Evolutionary conservation across 805 yeast species (phyloP).

Genomic region (Helenozyma rhizophorensis): DNA sequence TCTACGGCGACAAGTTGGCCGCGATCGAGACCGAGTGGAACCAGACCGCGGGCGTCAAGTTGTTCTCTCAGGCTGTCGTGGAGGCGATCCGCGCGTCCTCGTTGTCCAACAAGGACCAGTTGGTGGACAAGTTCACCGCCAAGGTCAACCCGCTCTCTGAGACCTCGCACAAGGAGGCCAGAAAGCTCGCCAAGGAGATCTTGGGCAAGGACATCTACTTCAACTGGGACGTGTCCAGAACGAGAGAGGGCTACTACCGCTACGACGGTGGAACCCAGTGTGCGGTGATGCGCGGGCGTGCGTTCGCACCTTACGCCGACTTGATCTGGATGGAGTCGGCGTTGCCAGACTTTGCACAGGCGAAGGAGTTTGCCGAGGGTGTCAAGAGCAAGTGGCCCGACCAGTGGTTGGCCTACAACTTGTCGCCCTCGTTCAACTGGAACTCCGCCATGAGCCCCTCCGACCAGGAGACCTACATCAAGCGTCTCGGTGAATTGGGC

Average conservation of each 20-base stretch:
- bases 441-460: constrained; percentile 82
- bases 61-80: constrained; percentile 87
- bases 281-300: constrained; percentile 95
- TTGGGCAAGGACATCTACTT: constrained; percentile 81
- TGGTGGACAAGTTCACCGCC: constrained; percentile 60
- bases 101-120: constrained; percentile 55
- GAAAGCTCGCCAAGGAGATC: constrained; percentile 66
- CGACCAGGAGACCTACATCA: constrained; percentile 88
- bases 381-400: constrained; percentile 76
- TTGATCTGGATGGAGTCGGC: constrained; percentile 98
- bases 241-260: constrained; percentile 95
- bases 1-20: constrained; percentile 65
- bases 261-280: constrained; percentile 96
- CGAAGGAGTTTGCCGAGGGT: constrained; percentile 91
- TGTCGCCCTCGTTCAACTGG: constrained; percentile 98
- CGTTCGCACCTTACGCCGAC: constrained; percentile 92
- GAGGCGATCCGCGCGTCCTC: constrained; percentile 68
- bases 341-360: constrained; percentile 89
- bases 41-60: constrained; percentile 73
- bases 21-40: constrained; percentile 80
- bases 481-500: constrained; percentile 81
- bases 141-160: constrained; percentile 72
- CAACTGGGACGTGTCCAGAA: constrained; percentile 94
- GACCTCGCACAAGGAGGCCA: constrained; percentile 76
- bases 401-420: constrained; percentile 95